Base-by-base conservation (phyloP, 2,329 filamentous ascomycete species). In the Ilyonectria destructans region DNA sequence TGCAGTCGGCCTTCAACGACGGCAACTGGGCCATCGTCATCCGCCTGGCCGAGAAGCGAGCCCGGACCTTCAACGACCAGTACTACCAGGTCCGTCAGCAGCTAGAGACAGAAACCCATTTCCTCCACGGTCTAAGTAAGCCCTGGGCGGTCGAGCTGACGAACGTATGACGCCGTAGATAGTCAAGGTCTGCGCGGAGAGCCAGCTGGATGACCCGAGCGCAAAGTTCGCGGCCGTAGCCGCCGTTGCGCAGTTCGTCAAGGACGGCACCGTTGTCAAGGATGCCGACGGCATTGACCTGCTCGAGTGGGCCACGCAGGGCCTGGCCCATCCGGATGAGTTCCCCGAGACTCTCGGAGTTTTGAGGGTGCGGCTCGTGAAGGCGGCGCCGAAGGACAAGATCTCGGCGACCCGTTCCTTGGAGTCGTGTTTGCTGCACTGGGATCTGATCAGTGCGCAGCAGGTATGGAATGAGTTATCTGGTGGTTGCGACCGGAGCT, bases 371-470 rank as follows among this genome's bases (percentile, higher is more conserved):
- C 82, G 85, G 35, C 82, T 87, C 54, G 87, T 85, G 55, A 90
- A 90, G 77, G 84, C 85, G 9, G 79, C 83, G n/a, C 84, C 87
- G 12, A 85, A 84, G 71, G 83, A 85, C 65, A 84, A 81, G 68
- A 76, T 74, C 33, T 75, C 76, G 19, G 83, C 79, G 6, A 79
- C 82, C 9, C 81, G 80, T 49, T 89, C 85, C 65, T 79, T 90
- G 51, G 83, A 87, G 70, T 83, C 85, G 9, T 90, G 88, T 70
- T 73, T 90, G 61, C 78, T 85, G 68, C 82, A 87, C 59, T 88
- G 86, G 82, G 88, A 90, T 70, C 81, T 89, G 62, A 80, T 83
- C 64, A 88, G 86, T 72, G 87, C 87, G 2, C 88, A 90, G 75
- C 86, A 88, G 81, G 87, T 89, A 78, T 67, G 77, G 6, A 10